Evolutionary conservation across 2,329 filamentous ascomycete species (phyloP), one percentile per base, ranked within the genome.

Genomic region (Lachnellula arida): DNA sequence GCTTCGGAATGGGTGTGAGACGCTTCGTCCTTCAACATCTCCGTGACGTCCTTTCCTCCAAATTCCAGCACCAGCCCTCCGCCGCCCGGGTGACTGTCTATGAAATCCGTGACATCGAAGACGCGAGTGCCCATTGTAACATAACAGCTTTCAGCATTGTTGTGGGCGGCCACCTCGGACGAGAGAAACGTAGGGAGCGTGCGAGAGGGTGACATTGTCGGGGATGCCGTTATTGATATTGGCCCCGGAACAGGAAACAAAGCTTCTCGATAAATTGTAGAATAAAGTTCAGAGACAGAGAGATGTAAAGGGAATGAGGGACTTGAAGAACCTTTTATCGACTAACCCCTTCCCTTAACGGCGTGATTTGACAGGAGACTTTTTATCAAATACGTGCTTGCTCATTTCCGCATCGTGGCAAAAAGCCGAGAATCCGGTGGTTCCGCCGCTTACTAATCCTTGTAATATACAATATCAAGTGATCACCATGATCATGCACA

Each of bases 81-180:
- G 56, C 94, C 94, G 64, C 94, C 94, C 23, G 94, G 94, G 71
- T 99, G 94, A 63, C 91, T 86, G 51, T 91, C 84, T 59, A 97
- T 74, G 69, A 99, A 99, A 54, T 89, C 84, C 57, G 94, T 97
- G 61, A 99, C 81, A 77, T 99, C 93, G 80, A 91, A 99, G 65
- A 99, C 93, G 65, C 93, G 95, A 56, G 82, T 81, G 60, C 91
- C 92, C 53, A 97, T 79, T 3, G 89, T 94, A 65, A 99, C 92
- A 78, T 92, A 99, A 78, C 93, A 97, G 49, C 91, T 96, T 69
- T 91, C 83, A 49, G 77, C 76, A 47, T 83, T 86, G 72, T 89
- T 93, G 74, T 96, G 91, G 65, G 85, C 78, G 72, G 87, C 84
- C 68, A 99, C 85, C 71, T 99, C 89, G 63, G 87, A 82, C 65